phyloP scores from a whole-genome alignment of 108 stramenopile genomes.

The Conticribra guillardii region DNA sequence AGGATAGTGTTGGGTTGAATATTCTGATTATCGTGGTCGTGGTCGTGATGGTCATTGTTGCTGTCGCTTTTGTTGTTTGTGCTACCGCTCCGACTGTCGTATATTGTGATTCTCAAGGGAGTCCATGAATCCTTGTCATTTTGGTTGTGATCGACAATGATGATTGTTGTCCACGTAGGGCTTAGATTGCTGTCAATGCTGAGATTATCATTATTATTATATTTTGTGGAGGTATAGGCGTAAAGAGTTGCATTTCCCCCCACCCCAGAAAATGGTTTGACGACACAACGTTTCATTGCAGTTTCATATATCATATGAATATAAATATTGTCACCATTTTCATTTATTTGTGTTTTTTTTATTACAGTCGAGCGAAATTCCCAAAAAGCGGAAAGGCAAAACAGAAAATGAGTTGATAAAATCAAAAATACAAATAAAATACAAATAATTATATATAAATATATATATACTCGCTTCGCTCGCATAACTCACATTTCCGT shows the following conservation, averaged over 20 bases:
- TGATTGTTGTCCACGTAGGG: constrained; percentile 13
- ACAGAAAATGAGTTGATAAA: too few species aligned
- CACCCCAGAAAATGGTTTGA: too few species aligned
- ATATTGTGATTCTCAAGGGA: constrained; percentile 18
- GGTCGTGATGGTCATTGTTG: background rate
- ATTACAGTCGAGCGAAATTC: background rate
- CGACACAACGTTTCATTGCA: too few species aligned
- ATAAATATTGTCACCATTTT: too few species aligned
- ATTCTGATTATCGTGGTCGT: background rate
- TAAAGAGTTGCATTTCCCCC: too few species aligned
- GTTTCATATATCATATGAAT: too few species aligned
- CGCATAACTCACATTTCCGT: background rate
- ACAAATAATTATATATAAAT: too few species aligned
- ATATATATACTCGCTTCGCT: too few species aligned
- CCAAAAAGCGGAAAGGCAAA: background rate
- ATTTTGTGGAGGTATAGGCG: background rate
- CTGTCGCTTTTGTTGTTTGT: background rate
- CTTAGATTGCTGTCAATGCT: constrained; percentile 13
- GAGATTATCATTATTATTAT: background rate
- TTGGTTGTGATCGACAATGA: constrained; percentile 25
- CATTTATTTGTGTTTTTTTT: too few species aligned
- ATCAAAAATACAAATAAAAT: too few species aligned
- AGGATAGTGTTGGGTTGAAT: background rate
- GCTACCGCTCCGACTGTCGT: constrained; percentile 8
- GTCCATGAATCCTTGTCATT: constrained; percentile 15